Evolutionary conservation across 495 filamentous ascomycete species (phyloP), one percentile per base, ranked within the genome.

Genomic region (Apodospora peruviana): DNA sequence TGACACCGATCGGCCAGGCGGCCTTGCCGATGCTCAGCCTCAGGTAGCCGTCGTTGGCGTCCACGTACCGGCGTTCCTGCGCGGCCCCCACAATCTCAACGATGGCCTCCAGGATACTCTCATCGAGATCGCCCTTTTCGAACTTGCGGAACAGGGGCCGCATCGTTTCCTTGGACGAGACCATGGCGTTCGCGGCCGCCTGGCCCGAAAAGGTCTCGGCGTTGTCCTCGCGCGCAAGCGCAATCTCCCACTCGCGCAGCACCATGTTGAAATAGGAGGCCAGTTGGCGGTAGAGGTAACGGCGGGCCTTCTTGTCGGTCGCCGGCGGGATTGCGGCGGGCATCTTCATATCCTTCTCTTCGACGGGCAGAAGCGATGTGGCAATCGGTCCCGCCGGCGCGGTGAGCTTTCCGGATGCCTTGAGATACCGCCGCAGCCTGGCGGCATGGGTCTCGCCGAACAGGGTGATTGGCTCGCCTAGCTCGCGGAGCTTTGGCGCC

Each of bases 1-100:
- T 98, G 23, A 98, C 93, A 69, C 93, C 93, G 64, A 98, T 98
- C 22, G 93, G 93, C 93, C 93, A 98, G 19, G 93, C 93, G 67
- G 93, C 94, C 77, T 98, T 98, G 45, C 93, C 93, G 65, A 98
- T 98, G 67, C 88, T 95, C 48, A 97, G 68, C 27, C 88, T 75
- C 42, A 98, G 67, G 64, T 97, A 98, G 1, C 89, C 89, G 62
- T 98, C 91, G 60, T 96, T 97, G 18, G 93, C 93, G 68, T 95
- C 88, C 29, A 98, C 94, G 63, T 97, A 98, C 57, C 88, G 76
- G 46, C 87, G 73, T 59, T 88, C 83, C 72, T 98, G 93, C 4
- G 90, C 89, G 19, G 90, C 88, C 52, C 83, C 72, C 14, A 96
- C 90, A 56, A 98, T 97, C 70, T 96, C 91, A n/a, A 91, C 82